Conservation (phyloP, 805 yeast genomes). For the Candida methanosorbosa region DNA sequence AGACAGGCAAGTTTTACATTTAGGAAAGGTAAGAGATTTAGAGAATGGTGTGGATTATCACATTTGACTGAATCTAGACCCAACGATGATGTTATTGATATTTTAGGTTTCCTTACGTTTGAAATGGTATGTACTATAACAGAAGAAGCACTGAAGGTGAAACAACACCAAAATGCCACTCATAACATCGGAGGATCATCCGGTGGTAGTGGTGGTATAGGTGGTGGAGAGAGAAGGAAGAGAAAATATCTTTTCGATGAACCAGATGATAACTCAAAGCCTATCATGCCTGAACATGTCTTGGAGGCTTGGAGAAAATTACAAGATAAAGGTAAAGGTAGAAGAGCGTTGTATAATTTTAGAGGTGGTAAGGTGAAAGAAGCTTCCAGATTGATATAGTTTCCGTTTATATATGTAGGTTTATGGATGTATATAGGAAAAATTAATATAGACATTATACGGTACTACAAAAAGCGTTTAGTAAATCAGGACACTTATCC, state of each 20-base stretch:
- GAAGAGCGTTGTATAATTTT: conserved; percentile 60
- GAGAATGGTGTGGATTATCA: conserved; percentile 92
- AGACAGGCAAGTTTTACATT: conserved; percentile 96
- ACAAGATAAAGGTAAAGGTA: conserved; percentile 49
- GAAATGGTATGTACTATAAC: conserved; percentile 94
- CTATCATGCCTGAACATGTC: conserved; percentile 71
- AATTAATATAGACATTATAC: too few species aligned
- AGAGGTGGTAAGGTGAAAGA: conserved; percentile 57
- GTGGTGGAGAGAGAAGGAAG: conserved; percentile 27
- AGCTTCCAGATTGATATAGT: conserved; percentile 39
- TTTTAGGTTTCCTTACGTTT: conserved; percentile 88
- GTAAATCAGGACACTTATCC: too few species aligned
- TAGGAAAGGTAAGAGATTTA: conserved; percentile 85
- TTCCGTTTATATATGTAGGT: neutral
- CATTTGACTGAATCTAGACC: conserved; percentile 84
- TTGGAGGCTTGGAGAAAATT: conserved; percentile 84
- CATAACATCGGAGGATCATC: neutral
- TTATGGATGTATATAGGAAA: neutral
- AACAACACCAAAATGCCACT: conserved; percentile 17
- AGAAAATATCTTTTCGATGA: conserved; percentile 70
- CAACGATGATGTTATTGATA: conserved; percentile 93
- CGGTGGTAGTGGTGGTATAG: conserved; percentile 12
- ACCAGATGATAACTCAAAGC: conserved; percentile 76
- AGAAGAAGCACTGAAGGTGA: conserved; percentile 80
- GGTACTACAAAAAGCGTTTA: neutral